Percentiles rank a stretch among this genome's conserved stretches.
Conservation (phyloP, 208 protist genomes). For the Trypanosomatidae sp. region DNA sequence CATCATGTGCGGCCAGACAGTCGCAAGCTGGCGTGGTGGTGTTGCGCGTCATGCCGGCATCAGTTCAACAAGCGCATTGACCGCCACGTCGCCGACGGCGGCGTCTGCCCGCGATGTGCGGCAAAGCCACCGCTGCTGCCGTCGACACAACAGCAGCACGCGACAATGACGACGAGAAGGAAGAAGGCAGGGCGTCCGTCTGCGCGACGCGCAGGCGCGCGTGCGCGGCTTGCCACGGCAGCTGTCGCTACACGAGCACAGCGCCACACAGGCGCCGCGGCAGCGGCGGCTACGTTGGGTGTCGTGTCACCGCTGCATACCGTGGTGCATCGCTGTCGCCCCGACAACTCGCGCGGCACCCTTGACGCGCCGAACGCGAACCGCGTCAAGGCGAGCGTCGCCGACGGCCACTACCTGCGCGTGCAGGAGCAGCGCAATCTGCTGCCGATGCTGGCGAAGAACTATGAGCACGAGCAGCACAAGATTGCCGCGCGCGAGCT, state of each 20-base stretch:
- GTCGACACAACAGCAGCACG: not conserved
- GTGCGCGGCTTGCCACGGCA: no score
- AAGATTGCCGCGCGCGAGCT: slow-evolving; percentile 37
- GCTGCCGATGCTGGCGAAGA: slow-evolving; percentile 81
- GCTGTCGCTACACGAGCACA: no score
- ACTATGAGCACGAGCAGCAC: slow-evolving; percentile 36
- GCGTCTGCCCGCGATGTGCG: slow-evolving; percentile 24
- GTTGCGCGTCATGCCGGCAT: slow-evolving; percentile 37
- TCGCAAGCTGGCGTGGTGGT: slow-evolving; percentile 70
- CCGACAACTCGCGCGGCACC: slow-evolving; percentile 17
- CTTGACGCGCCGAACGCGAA: slow-evolving; percentile 38
- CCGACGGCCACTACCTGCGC: slow-evolving; percentile 50
- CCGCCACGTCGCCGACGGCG: slow-evolving; percentile 48
- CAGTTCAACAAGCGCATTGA: slow-evolving; percentile 66
- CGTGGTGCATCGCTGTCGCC: slow-evolving; percentile 36
- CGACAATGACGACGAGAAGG: not conserved
- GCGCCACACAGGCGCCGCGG: no score
- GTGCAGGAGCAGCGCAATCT: slow-evolving; percentile 50
- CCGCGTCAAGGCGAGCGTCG: slow-evolving; percentile 52
- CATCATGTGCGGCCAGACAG: slow-evolving; percentile 54
- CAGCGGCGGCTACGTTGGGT: no score
- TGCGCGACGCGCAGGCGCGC: no score
- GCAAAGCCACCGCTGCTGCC: not conserved
- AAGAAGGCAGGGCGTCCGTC: not conserved
- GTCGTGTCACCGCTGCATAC: no score